Evolutionary conservation across 202 grass and related monocot genomes (phyloP).

Genomic region (Elaeis oleifera): DNA sequence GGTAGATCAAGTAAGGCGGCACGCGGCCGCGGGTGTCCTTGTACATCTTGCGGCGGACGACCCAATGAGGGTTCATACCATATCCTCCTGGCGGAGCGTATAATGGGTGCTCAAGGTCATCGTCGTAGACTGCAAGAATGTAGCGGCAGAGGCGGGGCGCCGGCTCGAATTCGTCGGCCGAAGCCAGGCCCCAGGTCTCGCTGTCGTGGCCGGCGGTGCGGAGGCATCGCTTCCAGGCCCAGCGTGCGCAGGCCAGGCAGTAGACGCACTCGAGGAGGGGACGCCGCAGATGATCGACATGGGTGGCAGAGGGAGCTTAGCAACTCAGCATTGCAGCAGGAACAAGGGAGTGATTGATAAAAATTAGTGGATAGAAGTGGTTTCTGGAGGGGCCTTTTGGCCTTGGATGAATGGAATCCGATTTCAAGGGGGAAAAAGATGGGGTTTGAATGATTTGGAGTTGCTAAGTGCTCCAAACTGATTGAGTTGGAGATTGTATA

Average conservation of each 20-base stretch:
- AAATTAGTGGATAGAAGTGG: too few species aligned
- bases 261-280: slow-evolving; percentile 92
- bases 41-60: slow-evolving; percentile 64
- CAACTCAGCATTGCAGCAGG: not conserved
- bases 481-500: too few species aligned
- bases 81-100: slow-evolving; percentile 29
- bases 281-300: slow-evolving; percentile 83
- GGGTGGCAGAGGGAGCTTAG: not conserved
- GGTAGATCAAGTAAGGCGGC: slow-evolving; percentile 82
- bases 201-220: slow-evolving; percentile 64
- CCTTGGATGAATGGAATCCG: too few species aligned
- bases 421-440: too few species aligned
- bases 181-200: slow-evolving; percentile 74
- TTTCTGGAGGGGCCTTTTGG: too few species aligned
- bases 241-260: slow-evolving; percentile 89
- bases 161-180: slow-evolving; percentile 64
- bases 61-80: slow-evolving; percentile 28
- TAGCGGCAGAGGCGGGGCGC: slow-evolving; percentile 81
- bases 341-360: too few species aligned
- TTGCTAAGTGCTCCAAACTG: too few species aligned
- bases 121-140: slow-evolving; percentile 82
- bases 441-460: too few species aligned
- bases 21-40: slow-evolving; percentile 59
- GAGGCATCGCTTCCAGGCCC: slow-evolving; percentile 91
- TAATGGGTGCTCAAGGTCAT: slow-evolving; percentile 26